phyloP scores from a whole-genome alignment of 1,284 basidiomycete species.

The Ceratobasidium theobromae region DNA sequence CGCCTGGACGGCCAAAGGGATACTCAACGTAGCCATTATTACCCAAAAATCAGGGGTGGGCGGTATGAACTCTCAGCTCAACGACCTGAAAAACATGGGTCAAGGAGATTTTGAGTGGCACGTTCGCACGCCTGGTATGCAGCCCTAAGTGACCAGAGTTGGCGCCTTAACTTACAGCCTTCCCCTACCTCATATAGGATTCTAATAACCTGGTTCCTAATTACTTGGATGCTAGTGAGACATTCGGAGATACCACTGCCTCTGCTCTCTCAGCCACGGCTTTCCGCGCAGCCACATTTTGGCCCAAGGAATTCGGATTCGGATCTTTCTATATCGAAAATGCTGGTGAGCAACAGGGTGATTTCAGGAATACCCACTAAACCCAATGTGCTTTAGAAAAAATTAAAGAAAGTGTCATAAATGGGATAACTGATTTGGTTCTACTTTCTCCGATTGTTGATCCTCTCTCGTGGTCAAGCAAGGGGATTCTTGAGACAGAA shows the following conservation, averaged over 20 bases:
- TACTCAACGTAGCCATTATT: conserved; percentile 6
- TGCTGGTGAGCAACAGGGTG: neutral
- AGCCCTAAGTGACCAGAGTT: neutral
- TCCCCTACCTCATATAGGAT: neutral
- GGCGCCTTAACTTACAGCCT: neutral
- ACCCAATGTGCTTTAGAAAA: neutral
- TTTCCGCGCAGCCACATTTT: conserved; percentile 6
- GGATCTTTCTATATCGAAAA: neutral
- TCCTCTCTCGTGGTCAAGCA: neutral
- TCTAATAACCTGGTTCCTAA: conserved; percentile 7
- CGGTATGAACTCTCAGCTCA: neutral
- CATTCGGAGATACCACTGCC: conserved; percentile 9
- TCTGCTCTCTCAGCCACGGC: conserved; percentile 1
- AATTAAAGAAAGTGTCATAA: conserved; percentile 14
- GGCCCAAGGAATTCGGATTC: neutral
- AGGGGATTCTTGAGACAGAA: neutral
- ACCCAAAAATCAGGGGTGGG: neutral
- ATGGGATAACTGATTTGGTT: neutral
- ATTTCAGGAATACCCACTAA: neutral
- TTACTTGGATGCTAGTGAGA: conserved; percentile 9
- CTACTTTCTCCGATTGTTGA: conserved; percentile 6
- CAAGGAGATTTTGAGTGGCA: neutral
- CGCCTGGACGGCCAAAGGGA: conserved; percentile 17
- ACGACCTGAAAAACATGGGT: neutral
- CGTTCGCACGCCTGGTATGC: neutral